Base-by-base conservation (phyloP, 331 rosid genomes). In the Stylosanthes scabra region DNA sequence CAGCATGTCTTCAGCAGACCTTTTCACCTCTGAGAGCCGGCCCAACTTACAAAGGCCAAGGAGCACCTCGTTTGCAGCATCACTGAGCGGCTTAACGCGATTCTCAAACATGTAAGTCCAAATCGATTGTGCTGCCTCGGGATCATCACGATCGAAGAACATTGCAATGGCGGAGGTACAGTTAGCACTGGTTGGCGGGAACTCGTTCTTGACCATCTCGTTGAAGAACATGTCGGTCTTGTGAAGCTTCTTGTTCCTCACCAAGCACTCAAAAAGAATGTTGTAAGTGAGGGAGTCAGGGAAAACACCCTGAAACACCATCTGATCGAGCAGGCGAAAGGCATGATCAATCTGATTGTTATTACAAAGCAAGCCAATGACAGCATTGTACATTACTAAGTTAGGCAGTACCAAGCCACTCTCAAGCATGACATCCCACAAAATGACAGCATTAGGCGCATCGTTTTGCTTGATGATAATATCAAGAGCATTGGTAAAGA, bases 141-240 rank as follows among this genome's bases (percentile, higher is more conserved):
- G 95, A 76, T 87, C 95, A 72, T 89, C 83, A 9, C 90, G 80
- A 58, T 84, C 71, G 9, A 85, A 91, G 42, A 91, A 63, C 93
- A 91, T 78, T 10, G 71, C 34, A 16, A 89, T 89, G 73, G 93
- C 93, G 0, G 78, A 83, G 45, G 88, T 76, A n/a, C 84, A 87
- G 63, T 84, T 91, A 37, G 90, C 49, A 72, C 74, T 57, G 0
- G 86, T 81, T 0, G 91, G 95, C 1, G 74, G 81, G 25, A 78
- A 82, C 83, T 91, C 97, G 50, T 89, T 87, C 86, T 87, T 91
- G 72, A 85, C 57, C 93, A 91, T 91, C 88, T 91, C 95, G 9
- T 34, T 16, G 49, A 87, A 91, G 70, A 91, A 89, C 49, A 73
- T 86, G 15, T 83, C 72, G 0, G 83, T 76, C 70, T 84, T 80